Base-by-base conservation (phyloP, 176 grass and related monocot genomes). In the Poa annua region DNA sequence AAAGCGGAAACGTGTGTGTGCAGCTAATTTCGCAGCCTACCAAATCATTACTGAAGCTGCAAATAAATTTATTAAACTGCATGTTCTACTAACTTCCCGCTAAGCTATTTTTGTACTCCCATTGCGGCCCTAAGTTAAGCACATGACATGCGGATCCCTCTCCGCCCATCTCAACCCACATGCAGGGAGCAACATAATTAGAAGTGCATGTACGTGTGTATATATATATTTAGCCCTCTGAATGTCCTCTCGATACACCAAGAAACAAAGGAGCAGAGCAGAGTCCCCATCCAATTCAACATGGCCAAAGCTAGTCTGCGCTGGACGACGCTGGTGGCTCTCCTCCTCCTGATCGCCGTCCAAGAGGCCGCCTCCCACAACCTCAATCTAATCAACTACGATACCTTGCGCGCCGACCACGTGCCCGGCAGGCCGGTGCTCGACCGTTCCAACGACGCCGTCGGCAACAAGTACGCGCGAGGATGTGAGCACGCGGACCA, bases 281-380 rank as follows among this genome's bases (percentile, higher is more conserved):
- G 15, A 36, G 9, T 12, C 25, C 25, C 29, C n/a, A 29, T 12
- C 51, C 29, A 16, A 38, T 53, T 42, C 48, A 11, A 19, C 70
- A 86, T 88, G 81, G 81, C 48, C 19, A n/a, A 56, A 47, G 47
- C 56, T 25, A 79, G 13, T 4, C 25, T 57, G 75, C 6, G 17
- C 48, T 32, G 45, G 35, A 26, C 55, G 67, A 14, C 74, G 32
- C 29, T 78, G 8, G 74, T 78, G 55, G 35, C 24, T 22, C 34
- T 88, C 35, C 22, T 88, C 55, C 55, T 88, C 14, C 15, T 84
- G 67, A 35, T 57, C 75, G 42, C 17, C 20, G 19, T 79, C 16
- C 66, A 73, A 60, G 56, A 66, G 8, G 81, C 56, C 45, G 22
- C 85, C 15, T 35, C 33, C 73, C 0, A 1, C 4, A 24, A 6